These are phyloP conservation scores for Polytrichum formosum DNA, from an alignment of 225 moss, liverwort and hornwort species.

Conservation along the genomic window DNA sequence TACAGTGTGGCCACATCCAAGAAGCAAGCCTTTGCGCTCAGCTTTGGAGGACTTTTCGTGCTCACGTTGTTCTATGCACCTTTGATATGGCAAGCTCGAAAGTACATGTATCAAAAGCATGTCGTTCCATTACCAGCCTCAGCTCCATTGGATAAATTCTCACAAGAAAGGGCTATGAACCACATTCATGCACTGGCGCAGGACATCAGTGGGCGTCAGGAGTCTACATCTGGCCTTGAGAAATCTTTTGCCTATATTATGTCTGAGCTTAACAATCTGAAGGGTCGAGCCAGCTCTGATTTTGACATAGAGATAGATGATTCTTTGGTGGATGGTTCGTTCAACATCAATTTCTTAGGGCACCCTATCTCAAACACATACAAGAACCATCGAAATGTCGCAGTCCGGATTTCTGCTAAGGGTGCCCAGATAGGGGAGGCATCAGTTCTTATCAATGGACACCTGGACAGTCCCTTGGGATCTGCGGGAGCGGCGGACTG, in stretches of 20 bases:
- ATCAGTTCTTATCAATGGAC: slow-evolving; percentile 81
- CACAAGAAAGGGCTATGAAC: slow-evolving; percentile 87
- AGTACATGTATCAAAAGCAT: slow-evolving; percentile 81
- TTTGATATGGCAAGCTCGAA: slow-evolving; percentile 58
- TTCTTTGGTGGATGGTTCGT: slow-evolving; percentile 72
- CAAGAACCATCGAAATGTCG: slow-evolving; percentile 77
- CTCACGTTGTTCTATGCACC: slow-evolving; percentile 50
- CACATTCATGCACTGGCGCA: slow-evolving; percentile 71
- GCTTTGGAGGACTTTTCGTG: slow-evolving; percentile 56
- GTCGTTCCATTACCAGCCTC: slow-evolving; percentile 63
- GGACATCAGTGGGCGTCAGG: slow-evolving; percentile 67
- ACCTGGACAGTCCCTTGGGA: slow-evolving; percentile 81
- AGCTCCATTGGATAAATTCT: slow-evolving; percentile 67
- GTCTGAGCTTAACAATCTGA: slow-evolving; percentile 48
- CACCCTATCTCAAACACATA: slow-evolving; percentile 73
- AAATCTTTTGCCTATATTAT: slow-evolving; percentile 59
- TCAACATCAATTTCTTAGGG: slow-evolving; percentile 66
- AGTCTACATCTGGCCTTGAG: slow-evolving; percentile 60
- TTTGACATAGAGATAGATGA: slow-evolving; percentile 81
- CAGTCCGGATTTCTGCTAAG: slow-evolving; percentile 68
- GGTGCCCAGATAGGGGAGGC: slow-evolving; percentile 63
- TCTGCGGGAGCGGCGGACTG: slow-evolving; percentile 96
- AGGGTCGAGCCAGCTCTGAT: slow-evolving; percentile 58
- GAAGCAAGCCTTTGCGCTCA: slow-evolving; percentile 25
- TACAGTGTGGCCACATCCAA: slow-evolving; percentile 12